Conservation (phyloP, 2,329 filamentous ascomycete species). For the Paecilomyces variotii region DNA sequence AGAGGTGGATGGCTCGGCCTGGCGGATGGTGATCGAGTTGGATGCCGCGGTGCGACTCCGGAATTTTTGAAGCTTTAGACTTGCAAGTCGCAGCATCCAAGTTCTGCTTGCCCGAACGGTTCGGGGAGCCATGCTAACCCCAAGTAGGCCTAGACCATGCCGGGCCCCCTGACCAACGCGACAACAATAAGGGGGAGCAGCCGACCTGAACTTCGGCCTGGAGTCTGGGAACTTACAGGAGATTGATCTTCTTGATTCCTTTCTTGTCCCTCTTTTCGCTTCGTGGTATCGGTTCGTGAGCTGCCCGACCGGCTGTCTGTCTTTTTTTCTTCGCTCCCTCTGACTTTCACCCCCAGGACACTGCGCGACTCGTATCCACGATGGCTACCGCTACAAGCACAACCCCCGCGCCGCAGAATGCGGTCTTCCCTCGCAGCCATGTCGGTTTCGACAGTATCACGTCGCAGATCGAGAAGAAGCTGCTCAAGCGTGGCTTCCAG, state of each 20-base stretch:
- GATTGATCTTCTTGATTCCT: slow-evolving; percentile 7
- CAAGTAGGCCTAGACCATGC: slow-evolving; percentile 16
- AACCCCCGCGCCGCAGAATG: slow-evolving; percentile 35
- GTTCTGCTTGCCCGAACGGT: not conserved
- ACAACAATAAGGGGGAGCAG: slow-evolving; percentile 9
- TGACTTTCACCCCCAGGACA: slow-evolving; percentile 20
- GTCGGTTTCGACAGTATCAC: slow-evolving; percentile 99
- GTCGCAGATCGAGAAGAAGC: slow-evolving; percentile 98
- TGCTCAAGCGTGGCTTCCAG: slow-evolving; percentile 98
- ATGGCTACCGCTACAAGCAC: slow-evolving; percentile 61
- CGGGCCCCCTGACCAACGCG: slow-evolving; percentile 27
- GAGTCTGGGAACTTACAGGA: slow-evolving; percentile 2
- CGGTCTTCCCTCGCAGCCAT: slow-evolving; percentile 85
- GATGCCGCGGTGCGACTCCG: not conserved
- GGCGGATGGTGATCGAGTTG: slow-evolving; percentile 1
- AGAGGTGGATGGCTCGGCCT: not conserved
- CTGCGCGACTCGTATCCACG: slow-evolving; percentile 35
- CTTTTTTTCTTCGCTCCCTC: slow-evolving; percentile 6
- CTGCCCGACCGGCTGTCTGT: slow-evolving; percentile 4
- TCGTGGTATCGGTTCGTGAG: slow-evolving; percentile 8
- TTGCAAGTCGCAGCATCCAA: slow-evolving; percentile 1
- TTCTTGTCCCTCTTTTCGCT: slow-evolving; percentile 4
- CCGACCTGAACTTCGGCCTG: not conserved
- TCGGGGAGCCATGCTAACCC: slow-evolving; percentile 17
- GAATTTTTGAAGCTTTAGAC: slow-evolving; percentile 12